Evolutionary conservation across 768 basidiomycete genomes (phyloP).

Genomic region (Panaeolus papilionaceus): DNA sequence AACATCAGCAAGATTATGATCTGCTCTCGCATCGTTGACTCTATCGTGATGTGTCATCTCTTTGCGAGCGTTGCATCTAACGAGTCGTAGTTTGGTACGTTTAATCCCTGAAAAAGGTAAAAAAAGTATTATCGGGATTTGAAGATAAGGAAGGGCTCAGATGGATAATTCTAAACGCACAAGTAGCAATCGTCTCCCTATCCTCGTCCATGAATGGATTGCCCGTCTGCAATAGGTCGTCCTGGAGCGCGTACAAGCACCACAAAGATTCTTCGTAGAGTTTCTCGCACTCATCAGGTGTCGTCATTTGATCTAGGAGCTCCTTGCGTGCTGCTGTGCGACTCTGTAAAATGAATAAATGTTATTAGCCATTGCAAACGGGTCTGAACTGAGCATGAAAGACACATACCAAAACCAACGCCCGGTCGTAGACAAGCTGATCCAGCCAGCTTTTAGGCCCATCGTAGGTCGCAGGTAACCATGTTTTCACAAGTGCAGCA

Average conservation of each 20-base stretch:
- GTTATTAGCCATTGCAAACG: not conserved
- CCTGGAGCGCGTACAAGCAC: conserved; percentile 92
- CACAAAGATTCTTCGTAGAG: conserved; percentile 95
- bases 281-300: conserved; percentile 87
- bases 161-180: conserved; percentile 44
- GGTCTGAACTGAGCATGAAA: not conserved
- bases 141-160: not conserved
- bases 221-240: conserved; percentile 81
- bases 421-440: conserved; percentile 92
- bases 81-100: conserved; percentile 82
- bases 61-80: conserved; percentile 80
- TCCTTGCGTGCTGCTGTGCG: conserved; percentile 93
- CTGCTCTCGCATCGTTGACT: conserved; percentile 76
- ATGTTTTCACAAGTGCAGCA: conserved; percentile 86
- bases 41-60: conserved; percentile 76
- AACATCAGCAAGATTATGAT: conserved; percentile 81
- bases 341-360: conserved; percentile 57
- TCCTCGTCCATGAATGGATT: conserved; percentile 90
- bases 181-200: conserved; percentile 76
- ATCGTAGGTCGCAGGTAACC: conserved; percentile 83
- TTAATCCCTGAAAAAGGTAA: conserved; percentile 68
- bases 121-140: conserved; percentile 14
- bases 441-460: conserved; percentile 88
- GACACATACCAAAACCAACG: conserved; percentile 76
- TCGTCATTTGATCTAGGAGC: conserved; percentile 76